Evolutionary conservation across 2,329 filamentous ascomycete genomes (phyloP).

Genomic region (Shiraia bambusicola): DNA sequence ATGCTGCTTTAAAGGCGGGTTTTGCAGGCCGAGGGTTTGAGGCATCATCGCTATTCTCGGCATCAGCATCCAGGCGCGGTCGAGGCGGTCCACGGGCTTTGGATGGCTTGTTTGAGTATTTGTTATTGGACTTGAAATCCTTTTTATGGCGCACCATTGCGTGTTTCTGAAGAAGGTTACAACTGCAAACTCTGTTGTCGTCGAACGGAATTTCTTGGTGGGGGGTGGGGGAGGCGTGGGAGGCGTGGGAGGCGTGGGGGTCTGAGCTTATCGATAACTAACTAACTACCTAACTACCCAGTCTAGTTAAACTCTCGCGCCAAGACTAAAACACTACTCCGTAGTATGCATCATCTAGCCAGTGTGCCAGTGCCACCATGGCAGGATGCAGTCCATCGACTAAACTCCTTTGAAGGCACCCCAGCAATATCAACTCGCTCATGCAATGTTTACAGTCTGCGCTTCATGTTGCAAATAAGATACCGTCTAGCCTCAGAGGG

Average conservation of each 20-base stretch:
- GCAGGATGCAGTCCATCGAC: too few relatives aligned
- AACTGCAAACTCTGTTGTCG: slow-evolving; percentile 1
- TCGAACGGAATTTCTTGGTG: slow-evolving; percentile 4
- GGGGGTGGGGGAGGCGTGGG: too few relatives aligned
- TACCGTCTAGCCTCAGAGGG: not conserved
- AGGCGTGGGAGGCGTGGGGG: too few relatives aligned
- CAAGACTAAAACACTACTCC: too few relatives aligned
- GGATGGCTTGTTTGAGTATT: slow-evolving; percentile 58
- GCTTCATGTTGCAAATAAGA: not conserved
- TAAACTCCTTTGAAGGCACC: too few relatives aligned
- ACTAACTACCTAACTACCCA: not conserved
- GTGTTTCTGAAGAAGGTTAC: not conserved
- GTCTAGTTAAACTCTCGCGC: too few relatives aligned
- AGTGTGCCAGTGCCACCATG: too few relatives aligned
- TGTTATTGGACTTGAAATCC: slow-evolving; percentile 74
- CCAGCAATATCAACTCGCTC: not conserved
- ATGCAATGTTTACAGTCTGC: not conserved
- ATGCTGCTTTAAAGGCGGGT: slow-evolving; percentile 83
- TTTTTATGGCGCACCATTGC: slow-evolving; percentile 95
- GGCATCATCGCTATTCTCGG: slow-evolving; percentile 23
- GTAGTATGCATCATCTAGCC: too few relatives aligned
- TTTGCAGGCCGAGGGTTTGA: slow-evolving; percentile 39
- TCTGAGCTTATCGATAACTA: slow-evolving; percentile 20
- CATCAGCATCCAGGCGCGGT: slow-evolving; percentile 28
- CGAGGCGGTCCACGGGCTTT: slow-evolving; percentile 59